Conservation (phyloP, 331 rosid species). For the Quercus phellos region DNA sequence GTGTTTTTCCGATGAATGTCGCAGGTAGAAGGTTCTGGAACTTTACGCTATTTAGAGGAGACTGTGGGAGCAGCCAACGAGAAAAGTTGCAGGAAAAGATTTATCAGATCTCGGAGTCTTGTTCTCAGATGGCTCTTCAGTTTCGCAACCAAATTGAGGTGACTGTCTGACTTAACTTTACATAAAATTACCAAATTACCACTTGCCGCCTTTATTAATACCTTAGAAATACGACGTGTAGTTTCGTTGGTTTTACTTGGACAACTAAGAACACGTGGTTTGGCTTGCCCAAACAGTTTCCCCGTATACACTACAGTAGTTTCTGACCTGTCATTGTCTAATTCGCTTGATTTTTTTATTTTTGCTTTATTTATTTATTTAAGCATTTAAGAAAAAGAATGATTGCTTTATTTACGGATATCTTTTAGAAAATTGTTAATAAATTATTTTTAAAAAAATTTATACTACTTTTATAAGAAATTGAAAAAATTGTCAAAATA, state of each 20-base stretch:
- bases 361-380: background rate
- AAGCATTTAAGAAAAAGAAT: background rate
- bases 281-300: background rate
- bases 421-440: too few species aligned
- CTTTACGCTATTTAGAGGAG: conserved; percentile 54
- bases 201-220: conserved; percentile 23
- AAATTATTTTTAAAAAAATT: too few species aligned
- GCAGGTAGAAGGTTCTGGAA: conserved; percentile 78
- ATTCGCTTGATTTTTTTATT: background rate
- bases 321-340: background rate
- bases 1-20: background rate
- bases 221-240: background rate
- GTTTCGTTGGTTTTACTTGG: background rate
- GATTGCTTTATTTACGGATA: background rate
- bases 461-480: too few species aligned
- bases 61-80: conserved; percentile 42
- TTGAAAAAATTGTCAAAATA: too few species aligned
- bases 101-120: conserved; percentile 77
- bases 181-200: conserved; percentile 14
- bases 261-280: conserved; percentile 5
- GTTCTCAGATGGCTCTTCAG: conserved; percentile 93
- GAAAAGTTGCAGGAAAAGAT: conserved; percentile 72
- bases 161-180: background rate
- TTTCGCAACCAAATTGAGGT: conserved; percentile 82
- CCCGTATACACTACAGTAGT: background rate